Conservation (phyloP, 2,329 filamentous ascomycete genomes). For the Dryadomyces quercus-mongolicae region DNA sequence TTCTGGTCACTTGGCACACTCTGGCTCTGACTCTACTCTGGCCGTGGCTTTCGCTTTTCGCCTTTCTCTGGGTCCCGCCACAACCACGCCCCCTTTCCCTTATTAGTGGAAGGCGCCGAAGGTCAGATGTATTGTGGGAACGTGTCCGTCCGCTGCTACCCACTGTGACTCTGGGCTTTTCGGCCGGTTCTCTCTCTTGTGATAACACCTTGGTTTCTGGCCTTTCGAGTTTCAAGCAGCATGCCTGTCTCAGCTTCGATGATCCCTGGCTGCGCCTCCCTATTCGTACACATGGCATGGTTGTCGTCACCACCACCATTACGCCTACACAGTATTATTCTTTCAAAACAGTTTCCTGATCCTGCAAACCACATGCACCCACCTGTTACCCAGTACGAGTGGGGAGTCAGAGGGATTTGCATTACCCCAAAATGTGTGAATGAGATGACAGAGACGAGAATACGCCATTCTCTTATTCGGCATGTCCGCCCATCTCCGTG, state of each 20-base stretch:
- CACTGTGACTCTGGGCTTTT: background rate
- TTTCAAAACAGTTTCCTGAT: background rate
- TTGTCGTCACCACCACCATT: background rate
- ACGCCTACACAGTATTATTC: background rate
- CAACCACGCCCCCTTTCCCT: background rate
- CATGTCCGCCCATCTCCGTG: no score
- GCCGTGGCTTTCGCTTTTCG: background rate
- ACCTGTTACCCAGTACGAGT: background rate
- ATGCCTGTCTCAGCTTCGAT: conserved; percentile 27
- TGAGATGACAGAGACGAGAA: no score
- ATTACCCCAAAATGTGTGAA: no score
- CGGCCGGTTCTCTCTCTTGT: background rate
- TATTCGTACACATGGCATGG: conserved; percentile 12
- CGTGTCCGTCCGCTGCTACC: background rate
- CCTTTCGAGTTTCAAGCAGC: conserved; percentile 24
- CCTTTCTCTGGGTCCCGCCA: no score
- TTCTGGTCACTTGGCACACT: background rate
- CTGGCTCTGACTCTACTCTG: background rate
- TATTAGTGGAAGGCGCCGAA: background rate
- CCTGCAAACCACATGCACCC: background rate
- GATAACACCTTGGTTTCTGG: background rate
- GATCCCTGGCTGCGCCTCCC: conserved; percentile 23
- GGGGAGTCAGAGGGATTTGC: background rate
- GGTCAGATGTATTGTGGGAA: background rate
- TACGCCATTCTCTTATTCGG: no score